These are phyloP conservation scores for Sclerotinia glacialis DNA, from an alignment of 2,329 filamentous ascomycete genomes.

Conservation along the genomic window DNA sequence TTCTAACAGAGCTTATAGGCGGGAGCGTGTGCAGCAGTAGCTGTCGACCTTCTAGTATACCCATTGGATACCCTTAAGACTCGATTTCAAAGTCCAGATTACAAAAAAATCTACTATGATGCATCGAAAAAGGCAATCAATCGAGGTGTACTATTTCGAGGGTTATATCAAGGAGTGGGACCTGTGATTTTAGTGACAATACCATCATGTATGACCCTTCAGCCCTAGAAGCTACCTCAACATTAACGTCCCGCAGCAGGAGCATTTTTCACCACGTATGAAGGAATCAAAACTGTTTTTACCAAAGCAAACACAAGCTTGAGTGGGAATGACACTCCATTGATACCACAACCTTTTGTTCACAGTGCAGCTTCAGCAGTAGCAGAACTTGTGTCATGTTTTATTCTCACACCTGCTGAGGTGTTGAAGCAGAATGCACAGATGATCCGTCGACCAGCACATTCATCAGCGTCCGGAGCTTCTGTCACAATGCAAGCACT, in stretches of 20 bases:
- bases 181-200: constrained; percentile 75
- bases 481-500: constrained; percentile 55
- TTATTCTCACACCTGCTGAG: constrained; percentile 83
- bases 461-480: constrained; percentile 35
- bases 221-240: neutral
- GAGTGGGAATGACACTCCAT: constrained; percentile 54
- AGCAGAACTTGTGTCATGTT: constrained; percentile 80
- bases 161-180: constrained; percentile 80
- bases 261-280: constrained; percentile 88
- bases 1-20: constrained; percentile 51
- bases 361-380: constrained; percentile 71
- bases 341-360: constrained; percentile 67
- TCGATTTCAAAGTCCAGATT: constrained; percentile 75
- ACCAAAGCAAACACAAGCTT: constrained; percentile 48
- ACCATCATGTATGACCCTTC: constrained; percentile 63
- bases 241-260: constrained; percentile 55
- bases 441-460: constrained; percentile 56
- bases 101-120: constrained; percentile 63
- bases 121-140: constrained; percentile 53
- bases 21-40: constrained; percentile 80
- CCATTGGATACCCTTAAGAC: constrained; percentile 90
- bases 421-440: constrained; percentile 94
- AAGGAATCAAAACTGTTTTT: constrained; percentile 67
- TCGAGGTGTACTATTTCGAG: constrained; percentile 59
- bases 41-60: constrained; percentile 73